Conservation (phyloP, 768 basidiomycete species). For the Chalciporus chontae region DNA sequence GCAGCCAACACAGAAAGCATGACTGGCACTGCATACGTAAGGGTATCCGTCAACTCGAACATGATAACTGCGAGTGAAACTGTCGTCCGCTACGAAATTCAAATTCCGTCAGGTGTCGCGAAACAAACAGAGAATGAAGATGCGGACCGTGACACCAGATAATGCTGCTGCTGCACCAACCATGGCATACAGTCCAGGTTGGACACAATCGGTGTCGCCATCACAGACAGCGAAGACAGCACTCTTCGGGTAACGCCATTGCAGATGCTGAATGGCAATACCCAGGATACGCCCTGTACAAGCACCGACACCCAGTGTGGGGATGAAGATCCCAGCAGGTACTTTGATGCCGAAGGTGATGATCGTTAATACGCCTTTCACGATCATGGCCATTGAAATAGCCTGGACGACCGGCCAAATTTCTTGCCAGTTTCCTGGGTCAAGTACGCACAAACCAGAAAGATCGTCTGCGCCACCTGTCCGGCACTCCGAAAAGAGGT, state of each 20-base stretch:
- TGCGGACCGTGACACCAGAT: conserved; percentile 84
- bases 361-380: conserved; percentile 78
- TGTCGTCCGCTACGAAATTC: conserved; percentile 61
- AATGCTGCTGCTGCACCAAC: conserved; percentile 92
- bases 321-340: conserved; percentile 95
- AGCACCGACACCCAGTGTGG: conserved; percentile 91
- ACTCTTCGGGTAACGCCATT: conserved; percentile 56
- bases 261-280: conserved; percentile 72
- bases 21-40: conserved; percentile 89
- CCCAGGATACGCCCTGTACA: conserved; percentile 89
- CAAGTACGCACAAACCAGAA: conserved; percentile 66
- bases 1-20: conserved; percentile 82
- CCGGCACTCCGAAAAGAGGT: conserved; percentile 85
- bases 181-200: conserved; percentile 94
- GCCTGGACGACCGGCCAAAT: conserved; percentile 61
- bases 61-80: conserved; percentile 95
- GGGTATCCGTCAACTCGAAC: conserved; percentile 90
- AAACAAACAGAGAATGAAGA: neutral
- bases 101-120: conserved; percentile 4
- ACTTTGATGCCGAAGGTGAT: conserved; percentile 92
- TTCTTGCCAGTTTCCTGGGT: conserved; percentile 52
- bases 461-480: conserved; percentile 51
- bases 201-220: conserved; percentile 67
- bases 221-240: conserved; percentile 64
- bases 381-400: conserved; percentile 72